Evolutionary conservation across 768 basidiomycete species (phyloP).

Genomic region (Trametes coccinea): DNA sequence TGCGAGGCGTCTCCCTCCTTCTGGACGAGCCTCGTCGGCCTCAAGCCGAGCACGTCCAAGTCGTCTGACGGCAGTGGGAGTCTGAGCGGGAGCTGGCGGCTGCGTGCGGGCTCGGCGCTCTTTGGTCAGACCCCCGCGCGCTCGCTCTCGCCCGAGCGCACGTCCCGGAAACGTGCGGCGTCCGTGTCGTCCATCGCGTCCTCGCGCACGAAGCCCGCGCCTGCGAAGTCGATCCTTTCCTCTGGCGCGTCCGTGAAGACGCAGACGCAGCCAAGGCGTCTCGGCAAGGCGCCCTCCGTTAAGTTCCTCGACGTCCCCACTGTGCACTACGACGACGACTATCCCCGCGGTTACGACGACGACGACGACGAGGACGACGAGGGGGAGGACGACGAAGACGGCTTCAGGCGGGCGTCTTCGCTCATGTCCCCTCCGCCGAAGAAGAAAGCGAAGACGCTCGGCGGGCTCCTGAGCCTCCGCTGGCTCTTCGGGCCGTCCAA

Average conservation of each 20-base stretch:
- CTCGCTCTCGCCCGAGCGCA: constrained; percentile 24
- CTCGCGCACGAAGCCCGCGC: constrained; percentile 32
- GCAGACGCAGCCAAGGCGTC: constrained; percentile 21
- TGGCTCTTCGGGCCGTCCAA: constrained; percentile 23
- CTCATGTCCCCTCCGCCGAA: constrained; percentile 28
- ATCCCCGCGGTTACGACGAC: constrained; percentile 18
- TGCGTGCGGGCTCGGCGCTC: constrained; percentile 19
- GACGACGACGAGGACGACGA: constrained; percentile 6
- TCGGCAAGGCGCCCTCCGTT: constrained; percentile 46
- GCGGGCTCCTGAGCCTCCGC: constrained; percentile 24
- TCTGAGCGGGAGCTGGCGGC: too few species aligned
- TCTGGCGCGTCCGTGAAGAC: constrained; percentile 47
- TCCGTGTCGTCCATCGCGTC: constrained; percentile 39
- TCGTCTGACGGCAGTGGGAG: constrained; percentile 11
- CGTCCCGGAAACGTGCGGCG: constrained; percentile 34
- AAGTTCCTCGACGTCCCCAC: constrained; percentile 71
- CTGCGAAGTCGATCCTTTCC: constrained; percentile 61
- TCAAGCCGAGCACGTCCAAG: constrained; percentile 17
- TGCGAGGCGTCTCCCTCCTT: constrained; percentile 29
- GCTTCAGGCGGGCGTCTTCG: constrained; percentile 13
- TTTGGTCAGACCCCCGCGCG: constrained; percentile 22
- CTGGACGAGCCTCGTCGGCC: constrained; percentile 35
- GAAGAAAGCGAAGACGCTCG: constrained; percentile 22
- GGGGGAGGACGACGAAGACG: constrained; percentile 9
- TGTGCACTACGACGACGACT: constrained; percentile 48